Evolutionary conservation across 1,139 yeast genomes (phyloP).

Genomic region (Sugiyamaella pinicola): DNA sequence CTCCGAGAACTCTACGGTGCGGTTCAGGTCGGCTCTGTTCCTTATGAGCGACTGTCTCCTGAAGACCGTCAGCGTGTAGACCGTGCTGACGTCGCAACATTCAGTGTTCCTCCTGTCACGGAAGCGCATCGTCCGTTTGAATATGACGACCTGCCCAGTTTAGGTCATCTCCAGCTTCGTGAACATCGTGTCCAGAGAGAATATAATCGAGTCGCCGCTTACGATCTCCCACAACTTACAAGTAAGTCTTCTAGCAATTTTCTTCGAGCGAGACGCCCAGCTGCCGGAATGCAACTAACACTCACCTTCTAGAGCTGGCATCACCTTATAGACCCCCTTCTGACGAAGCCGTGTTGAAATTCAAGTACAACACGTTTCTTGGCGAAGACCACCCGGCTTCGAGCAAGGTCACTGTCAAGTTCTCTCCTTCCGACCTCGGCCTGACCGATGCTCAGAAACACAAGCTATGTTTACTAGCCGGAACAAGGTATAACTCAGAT

Average conservation of each 20-base stretch:
- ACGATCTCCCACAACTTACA: conserved; percentile 82
- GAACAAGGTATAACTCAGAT: conserved; percentile 68
- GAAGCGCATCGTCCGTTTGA: conserved; percentile 45
- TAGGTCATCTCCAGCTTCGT: conserved; percentile 60
- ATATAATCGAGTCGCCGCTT: conserved; percentile 81
- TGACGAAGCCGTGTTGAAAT: conserved; percentile 54
- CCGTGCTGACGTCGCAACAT: conserved; percentile 27
- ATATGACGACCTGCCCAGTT: conserved; percentile 62
- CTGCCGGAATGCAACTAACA: neutral
- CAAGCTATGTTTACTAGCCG: conserved; percentile 78
- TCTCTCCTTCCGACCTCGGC: conserved; percentile 55
- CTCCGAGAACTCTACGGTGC: conserved; percentile 38
- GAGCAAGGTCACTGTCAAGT: conserved; percentile 64
- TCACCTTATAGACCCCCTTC: conserved; percentile 48
- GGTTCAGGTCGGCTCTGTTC: conserved; percentile 32
- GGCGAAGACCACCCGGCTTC: conserved; percentile 75
- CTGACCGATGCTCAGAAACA: conserved; percentile 59
- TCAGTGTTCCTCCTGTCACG: conserved; percentile 35
- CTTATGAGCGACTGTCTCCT: conserved; percentile 29
- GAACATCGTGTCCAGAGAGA: conserved; percentile 62
- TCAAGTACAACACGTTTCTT: conserved; percentile 72
- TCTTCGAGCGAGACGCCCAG: conserved; percentile 1
- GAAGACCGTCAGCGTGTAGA: conserved; percentile 29
- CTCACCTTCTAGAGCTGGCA: conserved; percentile 27
- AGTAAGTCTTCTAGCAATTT: conserved; percentile 60